A percentile compares a stretch with the other conserved stretches of the same genome.
These are phyloP conservation scores for Nepenthes gracilis DNA, from an alignment of 148 eudicot genomes.

Conservation along the genomic window DNA sequence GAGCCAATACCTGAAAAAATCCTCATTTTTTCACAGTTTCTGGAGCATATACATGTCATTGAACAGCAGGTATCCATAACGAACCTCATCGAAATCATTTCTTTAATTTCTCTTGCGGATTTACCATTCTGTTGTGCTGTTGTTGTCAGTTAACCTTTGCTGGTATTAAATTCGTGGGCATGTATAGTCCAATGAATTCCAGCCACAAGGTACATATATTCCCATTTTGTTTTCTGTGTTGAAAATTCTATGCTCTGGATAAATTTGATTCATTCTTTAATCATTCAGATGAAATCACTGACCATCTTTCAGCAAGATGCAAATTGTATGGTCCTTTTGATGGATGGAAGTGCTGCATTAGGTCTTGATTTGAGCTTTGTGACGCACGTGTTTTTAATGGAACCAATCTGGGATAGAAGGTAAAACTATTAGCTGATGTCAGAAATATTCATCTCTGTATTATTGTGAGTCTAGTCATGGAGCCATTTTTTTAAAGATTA, in stretches of 20 bases:
- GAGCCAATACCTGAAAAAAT: constrained; percentile 47
- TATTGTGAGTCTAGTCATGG: not conserved
- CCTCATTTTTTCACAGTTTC: constrained; percentile 93
- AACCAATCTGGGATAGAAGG: constrained; percentile 99
- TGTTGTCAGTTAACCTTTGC: constrained; percentile 56
- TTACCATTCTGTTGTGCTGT: constrained; percentile 1
- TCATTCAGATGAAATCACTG: constrained; percentile 73
- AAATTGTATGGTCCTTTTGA: constrained; percentile 76
- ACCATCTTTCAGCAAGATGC: constrained; percentile 63
- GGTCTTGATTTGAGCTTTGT: constrained; percentile 99
- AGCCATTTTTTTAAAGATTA: not conserved
- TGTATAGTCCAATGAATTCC: constrained; percentile 80
- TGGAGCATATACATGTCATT: constrained; percentile 89
- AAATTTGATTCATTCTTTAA: constrained; percentile 1
- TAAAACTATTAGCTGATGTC: constrained; percentile 9
- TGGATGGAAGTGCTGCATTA: constrained; percentile 98
- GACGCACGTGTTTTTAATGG: constrained; percentile 83
- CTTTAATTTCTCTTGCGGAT: not conserved
- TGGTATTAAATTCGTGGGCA: constrained; percentile 60
- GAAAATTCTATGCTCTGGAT: constrained; percentile 1
- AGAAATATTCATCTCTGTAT: not conserved
- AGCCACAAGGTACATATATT: constrained; percentile 45
- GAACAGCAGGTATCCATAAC: constrained; percentile 63
- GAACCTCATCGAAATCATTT: not conserved
- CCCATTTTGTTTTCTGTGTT: not conserved